A percentile compares a stretch with the other conserved stretches of the same genome.
phyloP scores from a whole-genome alignment of 106 monocot species.

The Ottelia alismoides region DNA sequence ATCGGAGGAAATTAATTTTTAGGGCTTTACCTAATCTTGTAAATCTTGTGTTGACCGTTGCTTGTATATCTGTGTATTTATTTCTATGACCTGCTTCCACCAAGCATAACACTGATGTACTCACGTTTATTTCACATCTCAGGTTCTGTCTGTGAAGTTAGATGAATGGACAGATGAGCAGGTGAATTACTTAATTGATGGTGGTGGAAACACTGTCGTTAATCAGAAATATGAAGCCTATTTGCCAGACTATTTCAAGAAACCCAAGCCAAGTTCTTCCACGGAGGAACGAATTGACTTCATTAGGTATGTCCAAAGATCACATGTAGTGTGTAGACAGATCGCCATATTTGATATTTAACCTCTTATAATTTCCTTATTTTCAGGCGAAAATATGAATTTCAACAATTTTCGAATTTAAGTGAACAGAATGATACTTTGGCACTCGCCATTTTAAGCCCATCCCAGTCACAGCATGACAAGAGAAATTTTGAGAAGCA shows the following conservation, averaged over 20 bases:
- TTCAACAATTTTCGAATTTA: slow-evolving; percentile 36
- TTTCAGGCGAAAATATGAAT: slow-evolving; percentile 64
- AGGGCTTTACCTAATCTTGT: too few species aligned
- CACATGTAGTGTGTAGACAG: too few species aligned
- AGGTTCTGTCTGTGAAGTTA: slow-evolving; percentile 69
- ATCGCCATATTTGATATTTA: too few species aligned
- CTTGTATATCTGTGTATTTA: too few species aligned
- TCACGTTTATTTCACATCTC: too few species aligned
- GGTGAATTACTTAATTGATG: slow-evolving; percentile 40
- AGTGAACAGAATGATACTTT: slow-evolving; percentile 3
- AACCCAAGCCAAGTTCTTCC: slow-evolving; percentile 47
- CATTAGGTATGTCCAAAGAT: slow-evolving; percentile 58
- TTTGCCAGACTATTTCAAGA: slow-evolving; percentile 36
- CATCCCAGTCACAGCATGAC: background rate
- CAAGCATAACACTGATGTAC: too few species aligned
- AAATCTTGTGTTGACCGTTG: too few species aligned
- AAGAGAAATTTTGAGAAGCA: slow-evolving; percentile 35
- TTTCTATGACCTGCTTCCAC: too few species aligned
- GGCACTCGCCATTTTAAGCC: background rate
- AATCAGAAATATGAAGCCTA: slow-evolving; percentile 72
- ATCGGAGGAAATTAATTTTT: too few species aligned
- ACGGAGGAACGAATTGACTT: slow-evolving; percentile 60
- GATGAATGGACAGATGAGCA: slow-evolving; percentile 77
- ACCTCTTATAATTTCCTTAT: too few species aligned
- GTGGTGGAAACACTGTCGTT: slow-evolving; percentile 50